These are phyloP conservation scores for Byssochlamys sp. DNA, from an alignment of 2,329 filamentous ascomycete genomes.

Conservation along the genomic window DNA sequence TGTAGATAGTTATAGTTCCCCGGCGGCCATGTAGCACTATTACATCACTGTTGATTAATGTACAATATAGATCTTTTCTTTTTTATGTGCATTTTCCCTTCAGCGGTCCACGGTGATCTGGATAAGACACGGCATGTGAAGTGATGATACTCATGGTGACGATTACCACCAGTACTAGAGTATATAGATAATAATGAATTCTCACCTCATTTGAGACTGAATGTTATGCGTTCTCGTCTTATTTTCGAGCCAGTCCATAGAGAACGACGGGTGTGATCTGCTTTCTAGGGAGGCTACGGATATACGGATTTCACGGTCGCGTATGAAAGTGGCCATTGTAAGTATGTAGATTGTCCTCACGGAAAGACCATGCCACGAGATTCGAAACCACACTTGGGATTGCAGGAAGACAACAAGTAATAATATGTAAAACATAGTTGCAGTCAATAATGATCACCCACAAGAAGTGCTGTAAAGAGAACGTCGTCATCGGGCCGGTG, in stretches of 20 bases:
- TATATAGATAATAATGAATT: background rate
- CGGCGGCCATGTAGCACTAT: background rate
- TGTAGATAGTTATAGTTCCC: conserved; percentile 27
- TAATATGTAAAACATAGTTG: no score
- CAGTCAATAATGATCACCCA: background rate
- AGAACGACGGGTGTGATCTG: background rate
- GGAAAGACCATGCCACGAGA: background rate
- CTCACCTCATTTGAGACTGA: background rate
- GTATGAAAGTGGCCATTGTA: background rate
- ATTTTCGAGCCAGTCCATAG: background rate
- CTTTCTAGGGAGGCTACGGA: background rate
- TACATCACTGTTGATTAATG: background rate
- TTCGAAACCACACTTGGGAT: background rate
- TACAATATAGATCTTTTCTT: conserved; percentile 7
- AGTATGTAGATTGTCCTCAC: background rate
- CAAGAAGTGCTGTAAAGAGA: background rate
- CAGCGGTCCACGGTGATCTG: background rate
- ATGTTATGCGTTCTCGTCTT: background rate
- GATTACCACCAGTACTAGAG: background rate
- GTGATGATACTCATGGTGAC: background rate
- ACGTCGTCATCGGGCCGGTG: background rate
- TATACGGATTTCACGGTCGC: background rate
- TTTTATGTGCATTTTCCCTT: background rate
- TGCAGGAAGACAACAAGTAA: no score
- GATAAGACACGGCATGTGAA: background rate